Base-by-base conservation (phyloP, 2,329 filamentous ascomycete species). In the Aspergillus brasiliensis region DNA sequence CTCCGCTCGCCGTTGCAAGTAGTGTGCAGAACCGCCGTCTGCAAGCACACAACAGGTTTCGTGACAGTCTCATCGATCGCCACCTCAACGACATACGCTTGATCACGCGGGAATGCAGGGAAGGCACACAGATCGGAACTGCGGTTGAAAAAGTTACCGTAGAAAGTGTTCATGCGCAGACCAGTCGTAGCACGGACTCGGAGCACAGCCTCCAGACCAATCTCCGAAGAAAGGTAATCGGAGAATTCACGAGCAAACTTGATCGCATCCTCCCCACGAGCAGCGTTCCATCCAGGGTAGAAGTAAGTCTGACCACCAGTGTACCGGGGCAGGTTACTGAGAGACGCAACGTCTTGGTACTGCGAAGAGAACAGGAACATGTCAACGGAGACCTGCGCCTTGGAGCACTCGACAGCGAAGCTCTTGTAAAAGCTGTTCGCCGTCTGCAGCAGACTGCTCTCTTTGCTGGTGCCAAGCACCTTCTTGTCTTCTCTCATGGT, bases 111-210 rank as follows among this genome's bases (percentile, higher is more conserved):
- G 82, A 99, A 98, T 0, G 95, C 93, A 1, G 95, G 95, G 84
- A 99, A 99, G 11, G 95, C 95, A 75, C 95, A 98, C 31, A 99
- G 86, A 79, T 99, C 95, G 15, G 93, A 97, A 74, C 92, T 97
- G 68, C 95, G 87, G 82, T 98, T 99, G 84, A 99, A 99, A 80
- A 99, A 99, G 81, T 99, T 99, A 67, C 95, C 95, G 77, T 98
- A 99, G 80, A 99, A 99, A 2, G 94, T 93, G 80, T 89, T 97
- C 91, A 98, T 98, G 56, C 95, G 88, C 60, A 99, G 81, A 55
- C 95, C 95, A 23, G 93, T 98, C 2, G 93, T 97, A 17, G 95
- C 95, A 66, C 95, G 89, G 40, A 99, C 95, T 74, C 95, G 90
- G 58, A 99, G 88, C 38, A 99, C 95, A 46, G 95, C 95, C 78